Evolutionary conservation across 306 rosid species (phyloP), one percentile per base, ranked within the genome.

Genomic region (Trifolium pratense): DNA sequence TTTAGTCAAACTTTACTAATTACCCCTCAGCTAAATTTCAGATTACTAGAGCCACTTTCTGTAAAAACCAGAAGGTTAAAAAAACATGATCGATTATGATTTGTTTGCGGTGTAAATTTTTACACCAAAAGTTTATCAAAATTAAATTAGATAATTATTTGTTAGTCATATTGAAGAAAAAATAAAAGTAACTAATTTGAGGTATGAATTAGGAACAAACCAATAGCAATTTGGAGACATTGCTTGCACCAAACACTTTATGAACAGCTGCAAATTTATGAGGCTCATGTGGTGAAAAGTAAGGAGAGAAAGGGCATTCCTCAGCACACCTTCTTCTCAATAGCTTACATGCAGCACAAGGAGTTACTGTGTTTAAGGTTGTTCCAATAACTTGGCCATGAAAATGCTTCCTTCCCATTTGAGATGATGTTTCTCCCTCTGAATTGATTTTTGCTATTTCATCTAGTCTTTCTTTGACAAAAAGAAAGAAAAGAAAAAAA

Each of bases 281-380:
- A 34, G 97, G 98, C 23, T 93, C 98, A 18, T 86, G 97, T 0
- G 97, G 98, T 69, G 98, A 93, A 67, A 93, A 93, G 32, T 93
- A 93, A 25, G 97, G 98, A 49, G 92, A 86, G 79, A 93, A 93
- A 67, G 98, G 93, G 61, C 97, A 93, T 80, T 93, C 96, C 65
- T 91, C 93, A 66, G 96, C 94, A 75, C 98, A 93, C 49, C 96
- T 86, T 86, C 98, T 84, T 84, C 98, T 91, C 78, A 91, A 46
- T 37, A 91, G 97, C 88, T 93, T 93, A 73, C 98, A 93, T 40
- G 98, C 98, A 68, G 98, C 98, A 58, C 98, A 93, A 26, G 98
- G 98, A 6, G 92, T 91, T 21, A 93, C 84, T 37, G 89, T 81
- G 85, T 93, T 93, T 70, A 93, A 83, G 55, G 86, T 85, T 4